Evolutionary conservation across 345 rosid genomes (phyloP), one percentile per base, ranked within the genome.

Genomic region (Salix udensis): DNA sequence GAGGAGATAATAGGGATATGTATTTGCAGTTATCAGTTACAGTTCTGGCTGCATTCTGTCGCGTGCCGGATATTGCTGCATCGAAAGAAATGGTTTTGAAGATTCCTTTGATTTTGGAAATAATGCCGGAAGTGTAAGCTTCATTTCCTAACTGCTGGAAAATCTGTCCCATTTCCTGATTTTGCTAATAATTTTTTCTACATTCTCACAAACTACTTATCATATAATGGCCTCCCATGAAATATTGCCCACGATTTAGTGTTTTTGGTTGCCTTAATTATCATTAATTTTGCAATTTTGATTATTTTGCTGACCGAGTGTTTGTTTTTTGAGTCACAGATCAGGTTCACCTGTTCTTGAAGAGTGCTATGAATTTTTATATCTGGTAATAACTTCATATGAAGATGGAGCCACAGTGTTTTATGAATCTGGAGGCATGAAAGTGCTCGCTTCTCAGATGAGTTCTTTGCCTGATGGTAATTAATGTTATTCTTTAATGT

Each of bases 11-110:
- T 77, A 87, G 90, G 2, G 91, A 93, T 73, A 92, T 88, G 15
- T 95, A 93, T 81, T 86, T 93, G 86, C 93, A 84, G 80, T 79
- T 95, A 21, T 88, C 98, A 0, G 84, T 91, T 36, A 90, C 91
- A 5, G 86, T 95, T 84, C 90, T 95, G 65, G 91, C 96, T 76
- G 91, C 92, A 9, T 88, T 93, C 70, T 91, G 93, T 84, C 91
- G 89, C 52, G 87, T 93, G 65, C 88, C 86, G 1, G 94, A 88
- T 78, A 86, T 95, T 70, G 93, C 98, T 78, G 83, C 91, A 78
- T 93, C 94, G 1, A 70, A 76, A 78, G 93, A 89, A 8, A 91
- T 93, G 94, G 83, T 89, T 64, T 88, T 86, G 1, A 92, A 87
- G 83, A 82, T 95, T 78, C 94, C 98, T 0, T 71, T 84, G 65